Conservation (phyloP, 2,329 filamentous ascomycete species). For the Teratosphaeria viscida region DNA sequence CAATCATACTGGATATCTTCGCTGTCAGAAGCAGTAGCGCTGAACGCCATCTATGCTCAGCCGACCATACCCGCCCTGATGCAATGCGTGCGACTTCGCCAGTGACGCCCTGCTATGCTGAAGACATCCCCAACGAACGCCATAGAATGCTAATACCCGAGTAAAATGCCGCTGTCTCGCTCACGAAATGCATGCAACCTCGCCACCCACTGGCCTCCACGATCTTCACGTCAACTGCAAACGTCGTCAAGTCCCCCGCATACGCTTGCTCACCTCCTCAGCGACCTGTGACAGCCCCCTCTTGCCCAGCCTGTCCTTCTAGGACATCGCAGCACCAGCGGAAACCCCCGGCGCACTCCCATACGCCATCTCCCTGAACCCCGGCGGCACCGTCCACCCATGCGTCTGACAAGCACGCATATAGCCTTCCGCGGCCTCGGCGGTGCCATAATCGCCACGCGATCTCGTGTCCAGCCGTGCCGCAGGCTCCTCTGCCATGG, state of each 20-base stretch:
- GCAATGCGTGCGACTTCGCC: neutral
- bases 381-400: constrained; percentile 61
- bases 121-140: neutral
- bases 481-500: constrained; percentile 62
- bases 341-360: neutral
- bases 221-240: neutral
- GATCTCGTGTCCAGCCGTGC: constrained; percentile 49
- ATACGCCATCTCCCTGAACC: constrained; percentile 42
- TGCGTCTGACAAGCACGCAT: constrained; percentile 56
- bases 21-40: neutral
- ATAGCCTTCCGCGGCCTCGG: constrained; percentile 66
- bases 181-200: neutral
- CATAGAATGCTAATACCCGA: neutral
- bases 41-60: neutral
- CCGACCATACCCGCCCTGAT: neutral
- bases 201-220: neutral
- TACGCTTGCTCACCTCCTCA: neutral
- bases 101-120: neutral
- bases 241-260: neutral
- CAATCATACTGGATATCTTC: neutral
- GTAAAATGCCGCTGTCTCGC: neutral
- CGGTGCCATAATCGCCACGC: constrained; percentile 45
- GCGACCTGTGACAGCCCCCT: neutral
- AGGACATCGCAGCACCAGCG: neutral
- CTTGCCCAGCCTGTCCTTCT: neutral